A percentile compares a stretch with the other conserved stretches of the same genome.
phyloP scores from a whole-genome alignment of 768 basidiomycete species.

The Amyloporia xantha region DNA sequence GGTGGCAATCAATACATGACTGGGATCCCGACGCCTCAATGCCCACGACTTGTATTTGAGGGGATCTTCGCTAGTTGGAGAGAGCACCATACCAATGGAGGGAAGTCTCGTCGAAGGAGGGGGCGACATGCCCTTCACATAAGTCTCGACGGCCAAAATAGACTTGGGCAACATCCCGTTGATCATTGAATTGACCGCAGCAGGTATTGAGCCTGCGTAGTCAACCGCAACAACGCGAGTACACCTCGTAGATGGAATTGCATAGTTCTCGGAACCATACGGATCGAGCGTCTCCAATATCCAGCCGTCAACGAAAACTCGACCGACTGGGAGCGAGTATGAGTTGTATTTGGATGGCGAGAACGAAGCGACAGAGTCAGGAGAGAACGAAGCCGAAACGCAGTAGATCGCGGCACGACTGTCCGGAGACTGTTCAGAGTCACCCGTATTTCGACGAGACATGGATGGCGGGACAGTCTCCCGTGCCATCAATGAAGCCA shows the following conservation, averaged over 20 bases:
- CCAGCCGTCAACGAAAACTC: constrained; percentile 89
- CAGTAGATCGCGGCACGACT: constrained; percentile 66
- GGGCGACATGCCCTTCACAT: constrained; percentile 58
- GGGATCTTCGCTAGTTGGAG: constrained; percentile 45
- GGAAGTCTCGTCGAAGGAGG: constrained; percentile 69
- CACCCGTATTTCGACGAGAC: constrained; percentile 38
- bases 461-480: constrained; percentile 24
- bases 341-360: constrained; percentile 70
- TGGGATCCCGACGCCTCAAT: constrained; percentile 52
- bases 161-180: constrained; percentile 71
- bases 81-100: constrained; percentile 50
- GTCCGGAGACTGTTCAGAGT: constrained; percentile 30
- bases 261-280: constrained; percentile 88
- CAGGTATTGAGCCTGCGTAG: constrained; percentile 79
- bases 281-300: constrained; percentile 94
- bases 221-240: constrained; percentile 82
- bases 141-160: constrained; percentile 68
- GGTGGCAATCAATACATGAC: constrained; percentile 49
- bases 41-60: constrained; percentile 47
- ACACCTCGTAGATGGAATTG: constrained; percentile 89
- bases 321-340: constrained; percentile 64
- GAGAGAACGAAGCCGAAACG: constrained; percentile 77
- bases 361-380: constrained; percentile 53
- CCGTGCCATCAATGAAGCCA: constrained; percentile 73
- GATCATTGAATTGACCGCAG: constrained; percentile 78